These are phyloP conservation scores for Leucogyrophana mollusca DNA, from an alignment of 768 basidiomycete species.

Conservation along the genomic window DNA sequence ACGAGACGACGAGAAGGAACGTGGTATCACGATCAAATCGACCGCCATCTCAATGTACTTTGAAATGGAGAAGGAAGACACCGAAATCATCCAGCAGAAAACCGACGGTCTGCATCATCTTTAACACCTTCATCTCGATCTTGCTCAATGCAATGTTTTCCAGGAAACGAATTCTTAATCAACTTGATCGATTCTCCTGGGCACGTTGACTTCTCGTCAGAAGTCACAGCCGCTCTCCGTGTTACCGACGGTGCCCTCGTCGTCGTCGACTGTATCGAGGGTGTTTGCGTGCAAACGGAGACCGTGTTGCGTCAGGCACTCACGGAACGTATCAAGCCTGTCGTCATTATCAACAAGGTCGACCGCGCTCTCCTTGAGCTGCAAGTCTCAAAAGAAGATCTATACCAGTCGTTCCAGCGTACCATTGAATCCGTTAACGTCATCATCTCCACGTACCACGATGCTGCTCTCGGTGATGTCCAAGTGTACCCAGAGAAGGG, in stretches of 20 bases:
- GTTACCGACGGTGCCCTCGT: slow-evolving; percentile 97
- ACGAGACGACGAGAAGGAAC: slow-evolving; percentile 92
- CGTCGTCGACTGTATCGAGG: slow-evolving; percentile 96
- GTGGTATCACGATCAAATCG: slow-evolving; percentile 97
- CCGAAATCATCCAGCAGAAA: slow-evolving; percentile 84
- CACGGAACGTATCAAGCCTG: slow-evolving; percentile 95
- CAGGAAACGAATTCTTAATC: slow-evolving; percentile 91
- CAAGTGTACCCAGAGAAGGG: slow-evolving; percentile 96
- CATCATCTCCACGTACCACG: slow-evolving; percentile 92
- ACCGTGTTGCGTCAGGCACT: slow-evolving; percentile 93
- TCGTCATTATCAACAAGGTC: slow-evolving; percentile 97
- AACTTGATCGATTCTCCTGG: slow-evolving; percentile 97
- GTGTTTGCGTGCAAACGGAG: slow-evolving; percentile 98
- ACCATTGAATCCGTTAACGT: slow-evolving; percentile 96
- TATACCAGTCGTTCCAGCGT: slow-evolving; percentile 92
- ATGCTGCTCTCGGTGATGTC: slow-evolving; percentile 86
- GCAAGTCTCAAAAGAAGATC: slow-evolving; percentile 89
- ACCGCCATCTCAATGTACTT: slow-evolving; percentile 98
- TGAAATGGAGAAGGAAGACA: slow-evolving; percentile 72
- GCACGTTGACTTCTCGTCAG: slow-evolving; percentile 98
- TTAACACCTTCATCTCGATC: slow-evolving; percentile 2
- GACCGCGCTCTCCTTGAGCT: slow-evolving; percentile 96
- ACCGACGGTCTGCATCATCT: slow-evolving; percentile 57
- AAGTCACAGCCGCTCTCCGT: slow-evolving; percentile 96
- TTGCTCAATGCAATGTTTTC: slow-evolving; percentile 1